A percentile compares a stretch with the other conserved stretches of the same genome.
Conservation (phyloP, 345 rosid genomes). For the Carallia brachiata region DNA sequence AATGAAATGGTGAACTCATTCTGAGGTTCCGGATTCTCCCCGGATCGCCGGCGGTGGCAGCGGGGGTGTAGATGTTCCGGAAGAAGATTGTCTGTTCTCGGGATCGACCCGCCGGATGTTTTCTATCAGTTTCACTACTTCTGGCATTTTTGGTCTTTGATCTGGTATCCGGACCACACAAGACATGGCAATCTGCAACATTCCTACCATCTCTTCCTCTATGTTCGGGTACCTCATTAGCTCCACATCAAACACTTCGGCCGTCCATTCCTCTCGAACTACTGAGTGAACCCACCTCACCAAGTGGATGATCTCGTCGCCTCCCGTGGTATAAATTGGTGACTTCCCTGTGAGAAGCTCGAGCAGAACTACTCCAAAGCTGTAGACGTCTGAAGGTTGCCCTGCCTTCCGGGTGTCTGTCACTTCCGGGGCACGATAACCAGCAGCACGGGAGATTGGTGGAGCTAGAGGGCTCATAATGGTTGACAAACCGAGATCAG, state of each 20-base stretch:
- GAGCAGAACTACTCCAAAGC: slow-evolving; percentile 91
- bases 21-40: slow-evolving; percentile 22
- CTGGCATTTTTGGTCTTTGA: slow-evolving; percentile 81
- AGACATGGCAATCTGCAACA: slow-evolving; percentile 95
- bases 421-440: slow-evolving; percentile 93
- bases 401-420: slow-evolving; percentile 87
- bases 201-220: slow-evolving; percentile 97
- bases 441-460: slow-evolving; percentile 84
- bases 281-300: slow-evolving; percentile 98
- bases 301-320: slow-evolving; percentile 87
- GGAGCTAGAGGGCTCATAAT: slow-evolving; percentile 76
- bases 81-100: slow-evolving; percentile 44
- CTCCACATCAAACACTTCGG: slow-evolving; percentile 94
- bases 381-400: slow-evolving; percentile 85
- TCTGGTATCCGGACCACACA: slow-evolving; percentile 81
- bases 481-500: slow-evolving; percentile 77
- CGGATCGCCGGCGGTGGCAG: slow-evolving; percentile 30
- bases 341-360: slow-evolving; percentile 95
- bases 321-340: slow-evolving; percentile 73
- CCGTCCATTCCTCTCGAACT: slow-evolving; percentile 98
- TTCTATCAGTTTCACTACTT: slow-evolving; percentile 73
- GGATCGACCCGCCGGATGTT: slow-evolving; percentile 45
- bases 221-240: slow-evolving; percentile 83
- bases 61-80: slow-evolving; percentile 54
- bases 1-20: slow-evolving; percentile 5